These are phyloP conservation scores for Marasmius oreades DNA, from an alignment of 1,284 basidiomycete species.

Conservation along the genomic window DNA sequence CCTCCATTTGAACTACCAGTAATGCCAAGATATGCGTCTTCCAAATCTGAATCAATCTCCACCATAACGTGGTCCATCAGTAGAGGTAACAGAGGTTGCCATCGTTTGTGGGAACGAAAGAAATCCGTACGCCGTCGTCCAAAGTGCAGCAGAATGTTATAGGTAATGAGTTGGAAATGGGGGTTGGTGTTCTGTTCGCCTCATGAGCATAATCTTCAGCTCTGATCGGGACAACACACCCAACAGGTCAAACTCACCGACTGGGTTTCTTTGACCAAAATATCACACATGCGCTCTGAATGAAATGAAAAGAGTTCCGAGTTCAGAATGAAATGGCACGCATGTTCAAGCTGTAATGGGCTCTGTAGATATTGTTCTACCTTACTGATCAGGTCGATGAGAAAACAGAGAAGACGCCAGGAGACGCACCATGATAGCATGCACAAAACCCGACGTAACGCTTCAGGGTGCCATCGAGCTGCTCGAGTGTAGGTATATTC, in stretches of 20 bases:
- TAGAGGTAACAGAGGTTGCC: constrained; percentile 77
- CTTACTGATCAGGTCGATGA: constrained; percentile 10
- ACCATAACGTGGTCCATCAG: constrained; percentile 77
- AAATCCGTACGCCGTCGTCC: constrained; percentile 69
- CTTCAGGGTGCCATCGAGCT: constrained; percentile 75
- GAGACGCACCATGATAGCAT: constrained; percentile 75
- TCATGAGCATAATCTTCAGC: neutral
- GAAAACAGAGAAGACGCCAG: neutral
- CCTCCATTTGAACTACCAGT: constrained; percentile 33
- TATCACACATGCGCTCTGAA: constrained; percentile 84
- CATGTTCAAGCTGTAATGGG: constrained; percentile 78
- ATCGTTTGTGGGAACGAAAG: constrained; percentile 76
- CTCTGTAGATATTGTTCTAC: constrained; percentile 80
- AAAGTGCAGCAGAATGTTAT: constrained; percentile 73
- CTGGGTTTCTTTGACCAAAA: constrained; percentile 67
- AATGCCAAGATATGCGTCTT: constrained; percentile 52
- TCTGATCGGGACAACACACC: constrained; percentile 1
- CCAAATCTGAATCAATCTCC: constrained; percentile 64
- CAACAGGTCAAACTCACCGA: constrained; percentile 43
- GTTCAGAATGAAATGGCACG: constrained; percentile 68
- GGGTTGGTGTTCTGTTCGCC: constrained; percentile 77
- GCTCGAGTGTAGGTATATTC: constrained; percentile 56
- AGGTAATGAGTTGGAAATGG: constrained; percentile 79
- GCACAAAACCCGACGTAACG: constrained; percentile 78
- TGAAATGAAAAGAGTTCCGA: constrained; percentile 87